A percentile compares a stretch with the other conserved stretches of the same genome.
Conservation (phyloP, 1,284 basidiomycete genomes). For the Trichosporon faecale region DNA sequence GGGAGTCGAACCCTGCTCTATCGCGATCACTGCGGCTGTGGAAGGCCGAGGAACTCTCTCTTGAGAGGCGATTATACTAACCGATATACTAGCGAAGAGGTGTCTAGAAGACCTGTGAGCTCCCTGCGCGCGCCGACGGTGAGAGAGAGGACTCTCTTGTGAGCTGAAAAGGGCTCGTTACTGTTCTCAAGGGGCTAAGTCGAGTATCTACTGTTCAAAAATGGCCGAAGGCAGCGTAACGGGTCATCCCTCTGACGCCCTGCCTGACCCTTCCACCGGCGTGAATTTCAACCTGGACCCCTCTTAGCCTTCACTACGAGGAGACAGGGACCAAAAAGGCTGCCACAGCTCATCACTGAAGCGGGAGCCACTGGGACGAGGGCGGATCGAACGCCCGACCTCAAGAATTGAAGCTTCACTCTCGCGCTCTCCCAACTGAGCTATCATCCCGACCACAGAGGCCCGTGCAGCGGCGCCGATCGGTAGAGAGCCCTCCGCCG, state of each 20-base stretch:
- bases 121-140: not conserved
- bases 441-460: not conserved
- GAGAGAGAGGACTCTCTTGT: too few species aligned
- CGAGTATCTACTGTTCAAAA: too few species aligned
- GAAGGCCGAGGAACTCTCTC: not conserved
- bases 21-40: not conserved
- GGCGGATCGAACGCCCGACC: constrained; percentile 10
- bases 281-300: too few species aligned
- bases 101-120: not conserved
- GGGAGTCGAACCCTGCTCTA: constrained; percentile 9
- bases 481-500: too few species aligned
- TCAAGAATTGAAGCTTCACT: constrained; percentile 9
- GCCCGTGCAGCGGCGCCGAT: too few species aligned
- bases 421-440: constrained; percentile 10
- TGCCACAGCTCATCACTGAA: not conserved
- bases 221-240: too few species aligned
- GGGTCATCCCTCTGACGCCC: too few species aligned
- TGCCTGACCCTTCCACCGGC: too few species aligned
- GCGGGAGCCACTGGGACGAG: not conserved
- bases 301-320: too few species aligned
- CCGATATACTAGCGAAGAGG: constrained; percentile 9
- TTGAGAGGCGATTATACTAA: constrained; percentile 11
- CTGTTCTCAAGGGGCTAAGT: too few species aligned
- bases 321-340: not conserved
- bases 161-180: too few species aligned